Base-by-base conservation (phyloP, 2,329 filamentous ascomycete genomes). In the Phoma sp. region DNA sequence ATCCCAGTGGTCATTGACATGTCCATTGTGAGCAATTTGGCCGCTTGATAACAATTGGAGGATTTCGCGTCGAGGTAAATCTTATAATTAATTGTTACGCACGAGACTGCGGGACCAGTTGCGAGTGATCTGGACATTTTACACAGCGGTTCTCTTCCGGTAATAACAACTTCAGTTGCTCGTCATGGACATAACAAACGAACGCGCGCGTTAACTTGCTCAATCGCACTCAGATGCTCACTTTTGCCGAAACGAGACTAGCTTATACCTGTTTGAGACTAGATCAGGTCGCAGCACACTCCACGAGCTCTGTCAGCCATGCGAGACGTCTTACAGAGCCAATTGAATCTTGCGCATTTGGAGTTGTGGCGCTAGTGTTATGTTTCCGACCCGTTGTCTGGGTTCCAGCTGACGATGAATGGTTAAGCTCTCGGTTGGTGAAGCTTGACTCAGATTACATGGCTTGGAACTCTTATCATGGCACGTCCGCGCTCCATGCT, bases 161-260 rank as follows among this genome's bases (percentile, higher is more conserved):
- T n/a, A 35, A 41, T 41, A 41, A 35, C 49, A n/a, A 2, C 27
- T 29, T 9, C 6, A 29, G 9, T 9, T 29, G 6, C 27, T 29
- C 27, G 27, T 29, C 27, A 29, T 29, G 27, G 27, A 9, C 10
- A 41, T 24, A 30, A 22, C 40, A 27, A 18, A 8, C 1, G 27
- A 2, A 11, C 18, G 27, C 23, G 29, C 30, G 41, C 41, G 47
- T 42, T 52, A 60, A 60, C 47, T 55, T 60, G 58, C 58, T 60
- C 58, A 60, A 55, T 52, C 37, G 30, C 44, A 50, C 58, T 54
- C 55, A 33, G n/a, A 33, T 18, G 14, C 45, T 47, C 42, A 43
- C 45, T 55, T 44, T 27, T 11, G 39, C 52, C 25, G 14, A 4
- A 39, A 18, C 5, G 2, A 30, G 47, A 46, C 32, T 51, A 46